A percentile compares a stretch with the other conserved stretches of the same genome.
phyloP scores from a whole-genome alignment of 768 basidiomycete genomes.

The Phaeolepiota aurea region DNA sequence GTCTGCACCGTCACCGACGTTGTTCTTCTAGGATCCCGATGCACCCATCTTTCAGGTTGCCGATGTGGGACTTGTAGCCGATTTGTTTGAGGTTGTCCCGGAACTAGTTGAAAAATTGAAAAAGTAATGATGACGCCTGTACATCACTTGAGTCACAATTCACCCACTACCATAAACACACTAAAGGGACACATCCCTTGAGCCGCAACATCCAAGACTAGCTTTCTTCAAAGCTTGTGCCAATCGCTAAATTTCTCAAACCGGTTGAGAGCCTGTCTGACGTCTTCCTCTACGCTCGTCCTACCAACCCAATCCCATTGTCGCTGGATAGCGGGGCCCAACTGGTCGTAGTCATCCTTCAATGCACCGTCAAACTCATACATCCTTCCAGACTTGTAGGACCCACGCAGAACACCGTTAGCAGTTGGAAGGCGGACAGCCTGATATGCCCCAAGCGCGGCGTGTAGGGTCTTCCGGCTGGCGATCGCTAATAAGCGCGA shows the following conservation, averaged over 20 bases:
- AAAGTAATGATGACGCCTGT: slow-evolving; percentile 15
- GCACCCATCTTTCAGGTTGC: slow-evolving; percentile 99
- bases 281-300: slow-evolving; percentile 24
- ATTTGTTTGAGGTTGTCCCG: slow-evolving; percentile 88
- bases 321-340: slow-evolving; percentile 30
- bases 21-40: slow-evolving; percentile 68
- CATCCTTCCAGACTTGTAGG: slow-evolving; percentile 25
- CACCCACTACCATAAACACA: not conserved
- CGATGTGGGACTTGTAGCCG: slow-evolving; percentile 89
- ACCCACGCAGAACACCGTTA: slow-evolving; percentile 21
- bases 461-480: slow-evolving; percentile 9
- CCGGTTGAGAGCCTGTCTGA: slow-evolving; percentile 1
- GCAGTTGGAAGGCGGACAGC: slow-evolving; percentile 23
- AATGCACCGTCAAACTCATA: slow-evolving; percentile 28
- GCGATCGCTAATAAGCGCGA: slow-evolving; percentile 12
- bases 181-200: not conserved
- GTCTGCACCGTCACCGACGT: not conserved
- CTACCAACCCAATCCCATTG: slow-evolving; percentile 35
- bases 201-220: not conserved
- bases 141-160: not conserved
- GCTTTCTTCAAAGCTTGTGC: not conserved
- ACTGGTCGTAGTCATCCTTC: slow-evolving; percentile 23
- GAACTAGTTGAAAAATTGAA: slow-evolving; percentile 86
- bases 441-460: slow-evolving; percentile 22
- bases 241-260: slow-evolving; percentile 1